phyloP scores from a whole-genome alignment of 768 basidiomycete genomes.

The Podaxis sp. region DNA sequence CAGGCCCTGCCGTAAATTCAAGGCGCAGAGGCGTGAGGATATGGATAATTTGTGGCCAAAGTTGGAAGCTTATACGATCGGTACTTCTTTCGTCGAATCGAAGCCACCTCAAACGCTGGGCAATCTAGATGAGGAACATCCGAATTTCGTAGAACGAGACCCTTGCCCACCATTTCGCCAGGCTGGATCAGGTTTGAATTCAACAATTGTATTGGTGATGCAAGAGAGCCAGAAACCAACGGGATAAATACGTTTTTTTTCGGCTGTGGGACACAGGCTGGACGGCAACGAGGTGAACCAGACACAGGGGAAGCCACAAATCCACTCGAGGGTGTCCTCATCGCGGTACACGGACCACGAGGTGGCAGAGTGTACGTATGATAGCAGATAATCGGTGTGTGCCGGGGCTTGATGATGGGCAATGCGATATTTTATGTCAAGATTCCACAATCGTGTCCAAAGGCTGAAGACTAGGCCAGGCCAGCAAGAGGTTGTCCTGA shows the following conservation, averaged over 20 bases:
- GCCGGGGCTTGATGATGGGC: not conserved
- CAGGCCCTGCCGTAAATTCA: slow-evolving; percentile 13
- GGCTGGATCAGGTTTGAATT: not conserved
- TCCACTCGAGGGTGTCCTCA: slow-evolving; percentile 1
- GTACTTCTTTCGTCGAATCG: slow-evolving; percentile 10
- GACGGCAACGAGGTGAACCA: slow-evolving; percentile 7
- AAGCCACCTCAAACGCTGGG: slow-evolving; percentile 1
- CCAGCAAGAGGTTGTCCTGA: not conserved
- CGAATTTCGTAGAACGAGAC: not conserved
- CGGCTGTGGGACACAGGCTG: not conserved
- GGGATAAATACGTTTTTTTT: not conserved
- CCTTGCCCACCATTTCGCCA: not conserved
- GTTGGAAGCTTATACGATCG: slow-evolving; percentile 13
- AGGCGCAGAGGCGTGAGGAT: slow-evolving; percentile 10
- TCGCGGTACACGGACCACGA: slow-evolving; percentile 8
- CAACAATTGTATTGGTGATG: slow-evolving; percentile 2
- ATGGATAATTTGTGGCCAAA: slow-evolving; percentile 14
- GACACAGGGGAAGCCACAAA: slow-evolving; percentile 1
- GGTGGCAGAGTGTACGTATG: slow-evolving; percentile 10
- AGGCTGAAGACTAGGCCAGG: not conserved
- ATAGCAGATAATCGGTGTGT: slow-evolving; percentile 3
- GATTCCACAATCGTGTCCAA: not conserved
- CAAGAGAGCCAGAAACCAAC: slow-evolving; percentile 1
- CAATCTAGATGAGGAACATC: slow-evolving; percentile 13
- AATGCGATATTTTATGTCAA: slow-evolving; percentile 13